Base-by-base conservation (phyloP, 495 filamentous ascomycete genomes). In the Xylaria intraflava region DNA sequence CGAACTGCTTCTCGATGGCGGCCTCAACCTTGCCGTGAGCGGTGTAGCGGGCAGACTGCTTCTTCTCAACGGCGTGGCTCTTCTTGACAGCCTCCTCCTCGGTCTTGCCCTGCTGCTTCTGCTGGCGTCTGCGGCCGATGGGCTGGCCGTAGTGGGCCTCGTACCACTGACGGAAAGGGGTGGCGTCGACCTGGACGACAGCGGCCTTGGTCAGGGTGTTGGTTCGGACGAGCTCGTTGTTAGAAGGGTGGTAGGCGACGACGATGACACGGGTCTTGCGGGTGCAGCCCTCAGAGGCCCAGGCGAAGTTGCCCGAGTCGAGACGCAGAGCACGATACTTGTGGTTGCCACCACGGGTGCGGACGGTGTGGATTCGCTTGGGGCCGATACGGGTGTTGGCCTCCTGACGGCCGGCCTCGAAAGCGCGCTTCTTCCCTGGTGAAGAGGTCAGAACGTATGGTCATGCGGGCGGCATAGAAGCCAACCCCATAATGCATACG, bases 151-250 rank as follows among this genome's bases (percentile, higher is more conserved):
- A 98, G 85, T 98, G 94, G 56, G 93, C 89, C 83, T 98, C 93
- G 74, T 95, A 98, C 93, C 93, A 98, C 81, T 97, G 94, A 70
- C 93, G 80, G 88, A 98, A 98, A 60, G 93, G 93, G 46, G 91
- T 89, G 59, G 94, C 94, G 75, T 98, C 93, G 78, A 98, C 80
- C 80, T 97, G 94, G 72, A 98, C 90, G 64, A 98, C 88, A 77
- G 93, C 91, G 63, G 90, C 88, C 80, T 90, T 94, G 81, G 93
- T 98, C 72, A 99, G 82, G 79, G 93, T 96, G 83, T 99, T 99
- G 74, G 93, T 99, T 69, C 93, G 94, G 80, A 99, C 89, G 66
- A 99, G 82, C 77, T 99, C 93, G 86, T 99, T 99, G 89, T 99
- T 99, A 72, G 93, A 97, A 48, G 93, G 94, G 76, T 99, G 93